Base-by-base conservation (phyloP, 352 stramenopile genomes). In the Globisporangium rhizosaccharum region DNA sequence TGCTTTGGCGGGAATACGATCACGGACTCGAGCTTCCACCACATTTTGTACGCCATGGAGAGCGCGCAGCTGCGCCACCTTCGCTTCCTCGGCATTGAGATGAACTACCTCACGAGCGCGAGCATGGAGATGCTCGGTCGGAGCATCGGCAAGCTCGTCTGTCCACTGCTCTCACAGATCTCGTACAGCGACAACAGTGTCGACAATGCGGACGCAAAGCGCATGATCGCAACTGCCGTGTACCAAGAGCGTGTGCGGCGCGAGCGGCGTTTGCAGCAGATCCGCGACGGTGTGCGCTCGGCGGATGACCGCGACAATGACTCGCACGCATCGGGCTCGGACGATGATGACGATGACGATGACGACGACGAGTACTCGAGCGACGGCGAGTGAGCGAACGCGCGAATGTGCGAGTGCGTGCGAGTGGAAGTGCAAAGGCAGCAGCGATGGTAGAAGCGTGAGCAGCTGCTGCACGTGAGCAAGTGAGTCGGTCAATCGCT, bases 171-270 rank as follows among this genome's bases (percentile, higher is more conserved):
- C 11, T 77, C 80, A n/a, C 85, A 94, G 67, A 92, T 94, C 59
- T 94, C 85, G 56, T 94, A 92, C 68, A 91, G 80, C 36, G 80
- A 92, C 65, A 94, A 94, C 56, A 89, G 76, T 42, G 82, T 94
- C 28, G 71, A 85, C 47, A 89, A 94, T 47, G 65, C 66, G 30
- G 70, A 82, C 1, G 85, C 85, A 17, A 94, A 92, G 79, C 76
- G 78, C 7, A 63, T 87, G 33, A 89, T 94, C 44, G 77, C 79
- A 14, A 88, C 79, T 33, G 68, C 79, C 4, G 79, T 94, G 25
- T 90, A 92, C 54, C 76, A 90, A 51, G 82, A 92, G 46, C 79
- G 82, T n/a, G 72, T 88, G 65, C 77, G 76, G 45, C 82, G 77
- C 23, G 63, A 70, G 14, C 76, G 83, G 55, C 69, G 70, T 3